Evolutionary conservation across 768 basidiomycete species (phyloP).

Genomic region (Xerocomus spinulosus): DNA sequence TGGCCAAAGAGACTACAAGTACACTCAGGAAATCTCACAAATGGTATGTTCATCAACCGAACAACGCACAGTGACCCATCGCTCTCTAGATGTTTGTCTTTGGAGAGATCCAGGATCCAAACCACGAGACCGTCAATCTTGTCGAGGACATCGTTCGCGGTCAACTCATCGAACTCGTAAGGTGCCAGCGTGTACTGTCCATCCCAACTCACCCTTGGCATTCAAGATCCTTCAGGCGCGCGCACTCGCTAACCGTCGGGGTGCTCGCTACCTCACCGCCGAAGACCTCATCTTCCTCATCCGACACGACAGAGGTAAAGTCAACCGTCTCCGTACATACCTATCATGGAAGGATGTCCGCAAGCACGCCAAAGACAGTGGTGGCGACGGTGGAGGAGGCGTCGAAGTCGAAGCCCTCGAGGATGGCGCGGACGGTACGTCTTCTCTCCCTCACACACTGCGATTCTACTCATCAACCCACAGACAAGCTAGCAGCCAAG

Average conservation of each 20-base stretch:
- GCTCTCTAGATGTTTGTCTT: slow-evolving; percentile 86
- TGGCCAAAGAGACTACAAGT: slow-evolving; percentile 69
- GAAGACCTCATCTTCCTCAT: slow-evolving; percentile 98
- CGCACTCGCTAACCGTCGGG: slow-evolving; percentile 72
- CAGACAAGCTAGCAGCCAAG: slow-evolving; percentile 77
- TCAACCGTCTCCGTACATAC: slow-evolving; percentile 89
- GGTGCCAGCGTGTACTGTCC: slow-evolving; percentile 11
- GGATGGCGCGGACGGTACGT: slow-evolving; percentile 73
- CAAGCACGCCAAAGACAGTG: slow-evolving; percentile 89
- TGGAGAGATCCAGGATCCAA: slow-evolving; percentile 90
- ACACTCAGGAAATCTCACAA: slow-evolving; percentile 87
- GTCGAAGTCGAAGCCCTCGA: slow-evolving; percentile 82
- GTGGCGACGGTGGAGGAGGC: slow-evolving; percentile 73
- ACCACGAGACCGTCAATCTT: slow-evolving; percentile 80
- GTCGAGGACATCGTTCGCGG: slow-evolving; percentile 94
- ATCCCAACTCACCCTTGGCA: slow-evolving; percentile 1
- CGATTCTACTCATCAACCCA: not conserved
- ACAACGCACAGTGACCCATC: not conserved
- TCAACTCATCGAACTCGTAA: slow-evolving; percentile 86
- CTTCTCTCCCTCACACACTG: not conserved
- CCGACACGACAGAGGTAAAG: slow-evolving; percentile 88
- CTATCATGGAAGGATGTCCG: slow-evolving; percentile 97
- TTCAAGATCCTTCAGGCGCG: slow-evolving; percentile 84
- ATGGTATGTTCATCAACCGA: slow-evolving; percentile 46
- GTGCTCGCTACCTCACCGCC: slow-evolving; percentile 80